Percentiles rank a stretch among this genome's conserved stretches.
These are phyloP conservation scores for Ichthyophthirius multifiliis DNA, from an alignment of 169 alveolate species.

Conservation along the genomic window DNA sequence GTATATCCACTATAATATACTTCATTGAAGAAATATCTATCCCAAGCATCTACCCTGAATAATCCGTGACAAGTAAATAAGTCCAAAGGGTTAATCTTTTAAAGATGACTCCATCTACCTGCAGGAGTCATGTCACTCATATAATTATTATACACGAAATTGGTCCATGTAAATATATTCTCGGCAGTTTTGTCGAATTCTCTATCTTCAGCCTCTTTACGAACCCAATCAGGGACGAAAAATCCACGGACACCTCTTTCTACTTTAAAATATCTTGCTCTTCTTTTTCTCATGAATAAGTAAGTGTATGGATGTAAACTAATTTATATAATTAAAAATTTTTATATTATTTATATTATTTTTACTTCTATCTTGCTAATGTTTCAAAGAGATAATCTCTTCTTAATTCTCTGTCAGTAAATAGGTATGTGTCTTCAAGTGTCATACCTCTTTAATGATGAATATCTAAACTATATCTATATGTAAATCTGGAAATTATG, in stretches of 20 bases:
- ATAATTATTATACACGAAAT: slow-evolving; percentile 23
- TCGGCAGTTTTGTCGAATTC: slow-evolving; percentile 29
- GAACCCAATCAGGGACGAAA: slow-evolving; percentile 35
- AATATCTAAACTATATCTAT: slow-evolving; percentile 21
- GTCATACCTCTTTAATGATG: slow-evolving; percentile 35
- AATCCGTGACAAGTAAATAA: slow-evolving; percentile 12
- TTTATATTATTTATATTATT: not conserved
- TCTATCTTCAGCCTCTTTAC: slow-evolving; percentile 35
- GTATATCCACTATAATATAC: slow-evolving; percentile 10
- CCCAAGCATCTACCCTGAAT: slow-evolving; percentile 37
- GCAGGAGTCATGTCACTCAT: slow-evolving; percentile 43
- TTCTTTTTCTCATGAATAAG: slow-evolving; percentile 34
- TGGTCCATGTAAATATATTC: slow-evolving; percentile 31
- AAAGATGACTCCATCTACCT: slow-evolving; percentile 27
- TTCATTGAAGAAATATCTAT: slow-evolving; percentile 45
- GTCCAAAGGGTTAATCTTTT: slow-evolving; percentile 15
- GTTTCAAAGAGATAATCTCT: slow-evolving; percentile 38
- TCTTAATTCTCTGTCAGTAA: slow-evolving; percentile 44
- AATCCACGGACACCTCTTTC: slow-evolving; percentile 46
- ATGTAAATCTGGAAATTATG: slow-evolving; percentile 29
- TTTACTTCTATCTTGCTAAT: slow-evolving; percentile 23
- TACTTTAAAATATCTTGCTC: slow-evolving; percentile 46
- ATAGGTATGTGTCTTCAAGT: slow-evolving; percentile 28
- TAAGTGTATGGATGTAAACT: slow-evolving; percentile 42
- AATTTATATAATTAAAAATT: not conserved